Base-by-base conservation (phyloP, 768 basidiomycete genomes). In the Leccinum longicurvipes region DNA sequence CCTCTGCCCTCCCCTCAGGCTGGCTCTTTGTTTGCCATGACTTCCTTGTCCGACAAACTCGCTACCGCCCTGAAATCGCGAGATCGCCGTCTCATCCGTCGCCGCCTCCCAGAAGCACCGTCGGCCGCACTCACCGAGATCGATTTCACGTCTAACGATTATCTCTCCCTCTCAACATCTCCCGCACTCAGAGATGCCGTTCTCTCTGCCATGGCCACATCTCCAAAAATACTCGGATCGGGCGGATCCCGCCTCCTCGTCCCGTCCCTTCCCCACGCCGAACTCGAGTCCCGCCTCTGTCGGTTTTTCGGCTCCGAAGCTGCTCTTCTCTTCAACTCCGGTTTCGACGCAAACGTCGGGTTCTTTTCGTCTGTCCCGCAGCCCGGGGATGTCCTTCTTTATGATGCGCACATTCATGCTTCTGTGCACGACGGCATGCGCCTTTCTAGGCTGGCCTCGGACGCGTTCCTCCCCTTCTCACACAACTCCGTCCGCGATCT, bases 71-170 rank as follows among this genome's bases (percentile, higher is more conserved):
- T 92, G 36, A 57, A 71, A 2, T 87, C 89, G 21, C 82, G 91
- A 42, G 82, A 86, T 15, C 70, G 78, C 29, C 80, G 87, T n/a
- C 69, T 74, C 57, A 89, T 91, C 66, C 78, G 84, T n/a, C 82
- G 90, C 39, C 76, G 80, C 23, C 81, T 93, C 2, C 87, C 89
- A 5, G 76, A 82, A 54, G 79, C 80, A 0, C 69, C 71, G 42
- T 71, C 79, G 19, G 68, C 74, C 6, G 69, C 74, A 6, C 62
- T 70, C 19, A 48, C 71, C 14, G 59, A 63, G 47, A 66, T 53
- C 59, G 90, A 93, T 66, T 92, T 93, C 70, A 87, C 80, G n/a
- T 89, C 92, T 3, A 97, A 96, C 71, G 93, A 97, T 72, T 97
- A 95, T 72, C 87, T 97, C 51, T 93, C 92, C 0, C 79, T 97